Percentiles rank a stretch among this genome's conserved stretches.
Evolutionary conservation across 164 flowering plant genomes (phyloP).

Genomic region (Magnolia officinalis): DNA sequence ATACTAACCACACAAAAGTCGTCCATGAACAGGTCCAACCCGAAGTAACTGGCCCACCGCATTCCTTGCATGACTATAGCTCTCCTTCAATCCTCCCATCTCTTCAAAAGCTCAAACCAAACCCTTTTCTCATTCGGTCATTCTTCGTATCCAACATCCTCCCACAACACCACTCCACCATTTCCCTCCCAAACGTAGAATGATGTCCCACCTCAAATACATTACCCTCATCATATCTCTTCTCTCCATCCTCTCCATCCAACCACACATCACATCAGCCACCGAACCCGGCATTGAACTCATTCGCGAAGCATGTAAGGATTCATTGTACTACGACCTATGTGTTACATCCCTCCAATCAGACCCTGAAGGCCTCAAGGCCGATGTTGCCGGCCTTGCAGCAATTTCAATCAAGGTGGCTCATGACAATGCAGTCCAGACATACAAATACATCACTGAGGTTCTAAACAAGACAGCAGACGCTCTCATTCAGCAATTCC

Average conservation of each 20-base stretch:
- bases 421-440: slow-evolving; percentile 2
- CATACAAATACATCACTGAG: neutral
- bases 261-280: neutral
- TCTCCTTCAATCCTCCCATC: too few species aligned
- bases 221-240: too few species aligned
- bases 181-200: too few species aligned
- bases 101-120: too few species aligned
- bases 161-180: too few species aligned
- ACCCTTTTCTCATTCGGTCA: too few species aligned
- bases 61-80: too few species aligned
- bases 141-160: too few species aligned
- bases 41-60: too few species aligned
- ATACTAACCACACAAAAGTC: too few species aligned
- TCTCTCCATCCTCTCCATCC: neutral
- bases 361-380: slow-evolving; percentile 13
- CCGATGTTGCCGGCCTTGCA: slow-evolving; percentile 20
- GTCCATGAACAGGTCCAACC: too few species aligned
- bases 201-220: too few species aligned
- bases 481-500: slow-evolving; percentile 7
- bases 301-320: slow-evolving; percentile 10
- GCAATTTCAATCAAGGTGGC: slow-evolving; percentile 13
- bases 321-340: slow-evolving; percentile 10
- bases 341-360: slow-evolving; percentile 16
- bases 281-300: neutral
- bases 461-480: neutral